Evolutionary conservation across 139 green algal species (phyloP).

Genomic region (Spirogloea muscicola): DNA sequence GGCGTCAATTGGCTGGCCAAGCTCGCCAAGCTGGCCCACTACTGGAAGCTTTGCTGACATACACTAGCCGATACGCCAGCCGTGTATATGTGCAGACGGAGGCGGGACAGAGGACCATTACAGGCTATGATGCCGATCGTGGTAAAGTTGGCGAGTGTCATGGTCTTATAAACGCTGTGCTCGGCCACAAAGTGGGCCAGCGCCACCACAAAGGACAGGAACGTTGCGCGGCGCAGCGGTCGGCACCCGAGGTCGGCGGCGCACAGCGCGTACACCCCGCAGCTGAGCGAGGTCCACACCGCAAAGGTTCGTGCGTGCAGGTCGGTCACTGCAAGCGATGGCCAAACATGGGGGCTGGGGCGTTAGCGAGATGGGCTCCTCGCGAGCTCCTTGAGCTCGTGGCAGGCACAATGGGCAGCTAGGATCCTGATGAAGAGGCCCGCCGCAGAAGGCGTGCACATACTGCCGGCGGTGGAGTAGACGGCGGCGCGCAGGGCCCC

Average conservation of each 20-base stretch:
- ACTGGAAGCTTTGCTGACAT: no score
- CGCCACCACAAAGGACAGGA: neutral
- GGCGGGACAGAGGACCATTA: no score
- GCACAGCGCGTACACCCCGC: conserved; percentile 1
- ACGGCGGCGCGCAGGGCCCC: neutral
- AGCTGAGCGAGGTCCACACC: neutral
- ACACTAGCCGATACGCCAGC: no score
- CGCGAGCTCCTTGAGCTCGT: no score
- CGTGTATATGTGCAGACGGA: no score
- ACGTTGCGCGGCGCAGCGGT: neutral
- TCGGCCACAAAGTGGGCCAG: neutral
- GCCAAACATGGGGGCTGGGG: no score
- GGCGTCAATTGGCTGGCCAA: no score
- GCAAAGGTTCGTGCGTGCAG: conserved; percentile 10
- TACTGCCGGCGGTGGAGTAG: neutral
- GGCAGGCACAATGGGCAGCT: no score
- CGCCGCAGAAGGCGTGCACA: no score
- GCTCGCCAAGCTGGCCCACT: no score
- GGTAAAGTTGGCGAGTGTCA: neutral
- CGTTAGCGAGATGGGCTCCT: no score
- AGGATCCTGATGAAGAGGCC: no score
- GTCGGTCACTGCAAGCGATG: conserved; percentile 3
- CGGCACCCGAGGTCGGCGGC: neutral
- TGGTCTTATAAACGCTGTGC: neutral
- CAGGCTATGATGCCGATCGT: neutral